Percentiles rank a stretch among this genome's conserved stretches.
Evolutionary conservation across 208 protist species (phyloP).

Genomic region (Wallacemonas sp.): DNA sequence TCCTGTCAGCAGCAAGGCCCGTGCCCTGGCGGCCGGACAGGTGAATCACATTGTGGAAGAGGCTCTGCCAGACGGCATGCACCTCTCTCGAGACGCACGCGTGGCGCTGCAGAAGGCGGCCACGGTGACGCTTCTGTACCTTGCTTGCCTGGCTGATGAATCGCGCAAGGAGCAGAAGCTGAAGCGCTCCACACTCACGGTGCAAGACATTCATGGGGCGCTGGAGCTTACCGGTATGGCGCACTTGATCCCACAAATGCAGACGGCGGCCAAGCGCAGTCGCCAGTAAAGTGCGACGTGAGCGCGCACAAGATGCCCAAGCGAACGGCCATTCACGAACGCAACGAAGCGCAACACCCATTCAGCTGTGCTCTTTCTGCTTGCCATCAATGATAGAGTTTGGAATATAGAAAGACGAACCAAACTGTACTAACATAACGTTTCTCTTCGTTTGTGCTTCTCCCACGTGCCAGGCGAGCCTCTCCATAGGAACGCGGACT

Average conservation of each 20-base stretch:
- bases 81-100: constrained; percentile 64
- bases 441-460: constrained; percentile 2
- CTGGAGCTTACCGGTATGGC: constrained; percentile 73
- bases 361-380: background rate
- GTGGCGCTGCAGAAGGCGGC: constrained; percentile 81
- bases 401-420: background rate
- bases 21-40: constrained; percentile 72
- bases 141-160: constrained; percentile 75
- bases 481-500: background rate
- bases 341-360: too few species aligned
- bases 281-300: constrained; percentile 34
- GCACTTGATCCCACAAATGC: constrained; percentile 62
- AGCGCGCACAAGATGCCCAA: background rate
- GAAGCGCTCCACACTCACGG: constrained; percentile 60
- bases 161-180: constrained; percentile 41
- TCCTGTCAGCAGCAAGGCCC: constrained; percentile 10
- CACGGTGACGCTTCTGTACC: constrained; percentile 65
- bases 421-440: too few species aligned
- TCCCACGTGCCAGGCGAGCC: background rate
- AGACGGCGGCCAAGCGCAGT: constrained; percentile 46
- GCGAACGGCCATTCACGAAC: background rate
- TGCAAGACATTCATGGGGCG: constrained; percentile 63
- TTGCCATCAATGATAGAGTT: background rate
- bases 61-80: constrained; percentile 64
- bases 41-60: constrained; percentile 63